phyloP scores from a whole-genome alignment of 352 stramenopile species.

The Phytophthora palmivora region DNA sequence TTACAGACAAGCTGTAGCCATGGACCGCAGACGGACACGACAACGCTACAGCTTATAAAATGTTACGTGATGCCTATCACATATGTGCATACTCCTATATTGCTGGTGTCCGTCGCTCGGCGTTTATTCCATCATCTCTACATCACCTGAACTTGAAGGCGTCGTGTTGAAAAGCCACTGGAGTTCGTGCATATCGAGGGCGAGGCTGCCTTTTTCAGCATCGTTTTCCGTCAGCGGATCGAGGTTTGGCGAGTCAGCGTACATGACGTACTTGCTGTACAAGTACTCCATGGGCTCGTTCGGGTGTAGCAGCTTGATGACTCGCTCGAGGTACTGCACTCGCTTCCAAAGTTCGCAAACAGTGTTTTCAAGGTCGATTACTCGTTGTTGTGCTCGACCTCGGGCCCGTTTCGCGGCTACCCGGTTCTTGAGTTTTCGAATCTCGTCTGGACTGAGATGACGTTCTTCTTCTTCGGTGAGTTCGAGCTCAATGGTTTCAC shows the following conservation, averaged over 20 bases:
- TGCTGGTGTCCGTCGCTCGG: background rate
- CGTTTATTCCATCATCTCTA: slow-evolving; percentile 33
- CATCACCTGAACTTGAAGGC: slow-evolving; percentile 21
- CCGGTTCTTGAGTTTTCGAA: slow-evolving; percentile 78
- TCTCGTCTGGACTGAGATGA: slow-evolving; percentile 51
- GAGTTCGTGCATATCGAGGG: slow-evolving; percentile 39
- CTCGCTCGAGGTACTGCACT: slow-evolving; percentile 64
- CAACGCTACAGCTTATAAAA: slow-evolving; percentile 7
- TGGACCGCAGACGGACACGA: background rate
- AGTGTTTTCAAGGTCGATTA: slow-evolving; percentile 55
- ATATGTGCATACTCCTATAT: slow-evolving; percentile 6
- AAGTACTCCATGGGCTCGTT: slow-evolving; percentile 45
- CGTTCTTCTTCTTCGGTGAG: slow-evolving; percentile 53
- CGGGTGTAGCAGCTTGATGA: slow-evolving; percentile 47
- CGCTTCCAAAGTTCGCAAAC: slow-evolving; percentile 63
- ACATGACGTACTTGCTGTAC: slow-evolving; percentile 57
- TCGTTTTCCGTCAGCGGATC: slow-evolving; percentile 28
- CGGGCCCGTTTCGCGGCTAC: slow-evolving; percentile 66
- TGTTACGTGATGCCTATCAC: slow-evolving; percentile 6
- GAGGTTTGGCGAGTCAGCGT: slow-evolving; percentile 44
- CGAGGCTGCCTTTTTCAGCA: slow-evolving; percentile 13
- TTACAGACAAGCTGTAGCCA: slow-evolving; percentile 23
- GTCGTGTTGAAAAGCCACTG: slow-evolving; percentile 46
- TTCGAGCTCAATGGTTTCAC: slow-evolving; percentile 58
- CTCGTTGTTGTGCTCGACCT: slow-evolving; percentile 58